These are phyloP conservation scores for Nannochloris sp. DNA, from an alignment of 139 green algal genomes.

Conservation along the genomic window DNA sequence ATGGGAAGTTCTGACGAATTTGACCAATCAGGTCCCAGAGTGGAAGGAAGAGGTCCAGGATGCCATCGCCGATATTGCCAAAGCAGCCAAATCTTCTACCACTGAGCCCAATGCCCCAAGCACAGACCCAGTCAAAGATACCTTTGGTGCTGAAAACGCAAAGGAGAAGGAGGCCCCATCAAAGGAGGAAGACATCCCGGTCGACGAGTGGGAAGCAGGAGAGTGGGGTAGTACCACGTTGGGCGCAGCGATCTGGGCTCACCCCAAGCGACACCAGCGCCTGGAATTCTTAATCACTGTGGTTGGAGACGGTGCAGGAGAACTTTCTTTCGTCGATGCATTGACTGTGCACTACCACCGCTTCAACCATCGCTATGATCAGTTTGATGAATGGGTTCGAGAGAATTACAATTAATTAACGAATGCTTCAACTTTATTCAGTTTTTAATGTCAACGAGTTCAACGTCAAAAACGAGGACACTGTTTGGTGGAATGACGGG, in stretches of 20 bases:
- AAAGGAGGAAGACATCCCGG: not conserved
- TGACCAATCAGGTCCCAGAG: not conserved
- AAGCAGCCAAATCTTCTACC: not conserved
- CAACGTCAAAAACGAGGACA: conserved; percentile 24
- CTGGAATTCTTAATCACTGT: conserved; percentile 2
- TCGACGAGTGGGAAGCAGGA: not conserved
- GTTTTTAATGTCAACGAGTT: conserved; percentile 13
- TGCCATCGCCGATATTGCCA: not conserved
- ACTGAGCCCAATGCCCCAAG: not conserved
- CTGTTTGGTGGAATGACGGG: conserved; percentile 23
- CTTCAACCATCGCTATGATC: conserved; percentile 1
- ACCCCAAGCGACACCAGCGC: conserved; percentile 1
- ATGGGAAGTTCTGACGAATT: not conserved
- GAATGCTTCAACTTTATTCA: not conserved
- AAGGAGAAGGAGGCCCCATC: not conserved
- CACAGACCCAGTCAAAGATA: not conserved
- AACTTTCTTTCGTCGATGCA: conserved; percentile 5
- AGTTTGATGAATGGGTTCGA: conserved; percentile 13
- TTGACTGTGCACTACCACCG: conserved; percentile 1
- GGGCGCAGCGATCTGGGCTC: conserved; percentile 1
- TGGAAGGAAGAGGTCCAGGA: conserved; percentile 6
- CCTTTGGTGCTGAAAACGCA: not conserved
- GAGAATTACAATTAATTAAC: not conserved
- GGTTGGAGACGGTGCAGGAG: not conserved
- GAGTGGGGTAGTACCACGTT: not conserved